Base-by-base conservation (phyloP, 768 basidiomycete species). In the Rhizopogon vinicolor region DNA sequence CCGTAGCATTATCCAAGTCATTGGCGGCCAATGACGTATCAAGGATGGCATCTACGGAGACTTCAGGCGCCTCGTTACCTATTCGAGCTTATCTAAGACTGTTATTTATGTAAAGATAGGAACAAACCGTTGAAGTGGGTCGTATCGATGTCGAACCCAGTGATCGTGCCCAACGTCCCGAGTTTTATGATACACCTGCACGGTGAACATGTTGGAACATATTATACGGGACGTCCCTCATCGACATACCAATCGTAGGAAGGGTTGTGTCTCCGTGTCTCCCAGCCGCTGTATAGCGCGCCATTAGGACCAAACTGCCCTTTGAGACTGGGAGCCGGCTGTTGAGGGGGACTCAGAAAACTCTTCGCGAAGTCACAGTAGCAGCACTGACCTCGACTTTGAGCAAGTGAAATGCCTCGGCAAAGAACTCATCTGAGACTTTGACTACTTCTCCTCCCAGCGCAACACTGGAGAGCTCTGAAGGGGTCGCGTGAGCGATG, bases 241-340 rank as follows among this genome's bases (percentile, higher is more conserved):
- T 33, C 14, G 48, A 54, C 72, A 49, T 61, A 93, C 96, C 97
- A 98, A 69, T 99, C 97, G 63, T 86, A 83, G 2, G 78, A 65
- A 1, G 89, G 84, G 70, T 97, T 98, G 70, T 99, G 97, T 61
- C 97, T 75, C 41, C 93, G 76, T 28, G 80, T 81, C 69, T 99
- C 97, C 97, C 97, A 99, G 52, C 95, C 97, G 60, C 87, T 91
- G 70, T 80, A 98, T 22, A 98, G 72, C 0, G 96, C 96, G 22
- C 97, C 97, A 41, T 94, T 96, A 3, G 93, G 91, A 7, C 96
- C 96, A 63, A 94, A 99, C 62, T 94, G 92, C n/a, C 97, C 97
- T 70, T 95, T 94, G 66, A 97, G 72, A 60, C 87, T 92, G 4
- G 79, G 82, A 22, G 95, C 85, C 7, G 95, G 89, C 94, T 97